Conservation (phyloP, 1,284 basidiomycete genomes). For the Boletus mariae region DNA sequence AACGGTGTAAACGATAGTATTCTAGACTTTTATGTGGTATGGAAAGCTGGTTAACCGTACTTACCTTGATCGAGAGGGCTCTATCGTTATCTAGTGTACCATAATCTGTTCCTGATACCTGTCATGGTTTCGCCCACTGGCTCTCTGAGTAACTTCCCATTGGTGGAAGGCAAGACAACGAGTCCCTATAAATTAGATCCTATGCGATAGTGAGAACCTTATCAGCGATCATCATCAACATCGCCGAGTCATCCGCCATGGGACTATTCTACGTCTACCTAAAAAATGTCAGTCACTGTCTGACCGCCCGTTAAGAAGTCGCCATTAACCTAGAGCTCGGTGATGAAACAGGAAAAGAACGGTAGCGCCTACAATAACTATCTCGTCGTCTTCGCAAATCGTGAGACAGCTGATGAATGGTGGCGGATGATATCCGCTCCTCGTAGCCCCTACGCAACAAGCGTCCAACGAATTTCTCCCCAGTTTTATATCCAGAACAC, state of each 20-base stretch:
- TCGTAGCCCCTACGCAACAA: background rate
- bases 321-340: background rate
- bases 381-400: background rate
- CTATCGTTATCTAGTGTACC: too few species aligned
- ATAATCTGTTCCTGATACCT: too few species aligned
- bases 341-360: background rate
- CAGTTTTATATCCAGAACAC: background rate
- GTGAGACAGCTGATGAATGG: constrained; percentile 5
- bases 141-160: too few species aligned
- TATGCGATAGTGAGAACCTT: background rate
- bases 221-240: too few species aligned
- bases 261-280: background rate
- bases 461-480: background rate
- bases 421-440: background rate
- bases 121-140: too few species aligned
- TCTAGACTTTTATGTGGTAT: too few species aligned
- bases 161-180: too few species aligned
- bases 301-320: background rate
- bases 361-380: background rate
- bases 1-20: too few species aligned
- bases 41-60: too few species aligned
- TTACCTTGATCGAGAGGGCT: too few species aligned
- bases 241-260: background rate
- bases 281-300: background rate
- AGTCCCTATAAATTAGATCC: background rate